Conservation (phyloP, 176 grass and related monocot species). For the Typha latifolia region DNA sequence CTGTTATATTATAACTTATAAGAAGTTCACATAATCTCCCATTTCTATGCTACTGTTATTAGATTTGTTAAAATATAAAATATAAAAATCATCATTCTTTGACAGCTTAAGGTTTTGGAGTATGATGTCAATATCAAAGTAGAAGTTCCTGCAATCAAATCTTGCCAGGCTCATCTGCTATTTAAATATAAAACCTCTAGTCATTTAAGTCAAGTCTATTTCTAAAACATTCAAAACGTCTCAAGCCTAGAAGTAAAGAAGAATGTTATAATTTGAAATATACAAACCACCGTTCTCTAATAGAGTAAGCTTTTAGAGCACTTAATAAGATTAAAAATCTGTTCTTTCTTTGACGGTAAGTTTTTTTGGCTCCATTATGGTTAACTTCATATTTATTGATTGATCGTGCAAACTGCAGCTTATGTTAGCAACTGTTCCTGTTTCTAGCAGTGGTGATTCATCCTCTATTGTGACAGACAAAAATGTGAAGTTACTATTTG, state of each 20-base stretch:
- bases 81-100: neutral
- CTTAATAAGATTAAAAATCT: too few species aligned
- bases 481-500: slow-evolving; percentile 83
- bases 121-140: neutral
- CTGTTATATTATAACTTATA: slow-evolving; percentile 13
- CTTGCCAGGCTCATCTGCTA: too few species aligned
- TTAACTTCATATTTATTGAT: neutral
- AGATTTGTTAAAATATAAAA: neutral
- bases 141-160: neutral
- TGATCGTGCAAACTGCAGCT: slow-evolving; percentile 36
- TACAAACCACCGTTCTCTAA: too few species aligned
- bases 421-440: slow-evolving; percentile 54
- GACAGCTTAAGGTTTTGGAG: neutral
- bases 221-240: too few species aligned
- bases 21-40: neutral
- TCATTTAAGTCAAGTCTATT: too few species aligned
- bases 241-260: too few species aligned
- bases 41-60: neutral
- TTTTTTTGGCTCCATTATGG: neutral
- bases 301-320: neutral
- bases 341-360: neutral
- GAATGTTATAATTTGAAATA: too few species aligned
- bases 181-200: too few species aligned
- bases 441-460: slow-evolving; percentile 26
- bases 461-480: slow-evolving; percentile 71